These are phyloP conservation scores for Rhodotorula sp. DNA, from an alignment of 1,284 basidiomycete genomes.

Conservation along the genomic window DNA sequence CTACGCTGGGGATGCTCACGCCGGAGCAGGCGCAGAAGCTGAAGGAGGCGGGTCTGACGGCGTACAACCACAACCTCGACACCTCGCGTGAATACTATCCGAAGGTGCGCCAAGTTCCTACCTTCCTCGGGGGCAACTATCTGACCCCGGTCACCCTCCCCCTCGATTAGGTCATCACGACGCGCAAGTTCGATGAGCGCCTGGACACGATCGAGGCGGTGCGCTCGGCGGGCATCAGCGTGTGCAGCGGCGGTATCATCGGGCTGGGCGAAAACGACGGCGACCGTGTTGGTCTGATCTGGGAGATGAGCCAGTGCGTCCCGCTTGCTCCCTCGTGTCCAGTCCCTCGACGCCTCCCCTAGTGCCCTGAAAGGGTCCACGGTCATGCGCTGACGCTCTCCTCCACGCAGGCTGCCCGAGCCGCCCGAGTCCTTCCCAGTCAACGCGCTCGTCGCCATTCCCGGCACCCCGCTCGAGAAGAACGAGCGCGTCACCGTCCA, in stretches of 20 bases:
- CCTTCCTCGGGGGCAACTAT: too few relatives aligned
- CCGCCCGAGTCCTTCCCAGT: conserved; percentile 98
- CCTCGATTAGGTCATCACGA: conserved; percentile 93
- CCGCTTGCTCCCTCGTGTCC: background rate
- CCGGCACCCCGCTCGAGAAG: conserved; percentile 61
- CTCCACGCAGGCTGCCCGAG: conserved; percentile 71
- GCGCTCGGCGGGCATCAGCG: conserved; percentile 91
- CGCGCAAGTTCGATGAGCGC: conserved; percentile 90
- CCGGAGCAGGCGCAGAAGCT: conserved; percentile 89
- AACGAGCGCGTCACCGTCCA: conserved; percentile 72
- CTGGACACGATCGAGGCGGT: conserved; percentile 86
- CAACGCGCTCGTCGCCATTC: conserved; percentile 77
- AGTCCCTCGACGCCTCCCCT: too few relatives aligned
- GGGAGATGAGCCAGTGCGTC: conserved; percentile 83
- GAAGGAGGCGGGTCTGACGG: conserved; percentile 93
- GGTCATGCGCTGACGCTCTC: too few relatives aligned
- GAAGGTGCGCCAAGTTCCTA: conserved; percentile 57
- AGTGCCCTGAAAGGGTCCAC: too few relatives aligned
- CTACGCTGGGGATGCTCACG: conserved; percentile 93
- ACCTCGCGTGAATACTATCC: conserved; percentile 97
- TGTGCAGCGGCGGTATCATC: conserved; percentile 95
- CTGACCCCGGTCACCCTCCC: background rate
- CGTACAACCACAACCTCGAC: conserved; percentile 98
- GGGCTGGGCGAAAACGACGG: conserved; percentile 89
- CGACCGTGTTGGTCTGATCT: conserved; percentile 91